These are phyloP conservation scores for Colletotrichum theobromicola DNA, from an alignment of 2,329 filamentous ascomycete genomes.

Conservation along the genomic window DNA sequence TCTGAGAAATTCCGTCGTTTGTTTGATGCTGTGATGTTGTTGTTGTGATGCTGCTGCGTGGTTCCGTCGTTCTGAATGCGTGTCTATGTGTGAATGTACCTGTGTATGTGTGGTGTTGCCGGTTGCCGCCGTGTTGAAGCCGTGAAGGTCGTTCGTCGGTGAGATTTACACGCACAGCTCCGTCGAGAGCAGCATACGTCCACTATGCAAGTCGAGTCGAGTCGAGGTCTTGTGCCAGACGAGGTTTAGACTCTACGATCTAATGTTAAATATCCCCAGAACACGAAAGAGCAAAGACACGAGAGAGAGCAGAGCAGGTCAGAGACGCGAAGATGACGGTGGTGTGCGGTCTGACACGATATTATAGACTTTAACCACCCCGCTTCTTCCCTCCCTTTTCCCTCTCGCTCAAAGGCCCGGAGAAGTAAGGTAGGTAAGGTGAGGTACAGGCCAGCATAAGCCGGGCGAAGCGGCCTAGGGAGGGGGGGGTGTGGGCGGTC, in stretches of 20 bases:
- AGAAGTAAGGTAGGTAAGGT: not conserved
- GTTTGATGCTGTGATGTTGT: not conserved
- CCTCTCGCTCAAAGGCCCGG: not conserved
- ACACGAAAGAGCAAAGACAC: not conserved
- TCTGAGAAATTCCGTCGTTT: not conserved
- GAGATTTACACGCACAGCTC: not conserved
- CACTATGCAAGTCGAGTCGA: not conserved
- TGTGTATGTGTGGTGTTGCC: not conserved
- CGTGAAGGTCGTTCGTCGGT: not conserved
- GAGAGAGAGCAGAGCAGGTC: not conserved
- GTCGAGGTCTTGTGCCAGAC: not conserved
- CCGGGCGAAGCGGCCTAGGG: not conserved
- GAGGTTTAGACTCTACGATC: not conserved
- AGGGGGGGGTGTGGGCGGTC: not conserved
- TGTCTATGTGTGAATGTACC: not conserved
- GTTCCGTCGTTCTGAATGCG: fast-evolving
- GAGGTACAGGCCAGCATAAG: not conserved
- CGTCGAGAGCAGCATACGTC: not conserved
- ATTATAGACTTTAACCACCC: not conserved
- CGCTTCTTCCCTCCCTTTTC: not conserved
- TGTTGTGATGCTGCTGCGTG: not conserved
- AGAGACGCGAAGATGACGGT: too few species aligned
- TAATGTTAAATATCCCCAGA: not conserved
- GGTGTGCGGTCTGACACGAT: not conserved
- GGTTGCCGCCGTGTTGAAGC: not conserved